Evolutionary conservation across 1,284 basidiomycete genomes (phyloP).

Genomic region (Austroboletus niveus): DNA sequence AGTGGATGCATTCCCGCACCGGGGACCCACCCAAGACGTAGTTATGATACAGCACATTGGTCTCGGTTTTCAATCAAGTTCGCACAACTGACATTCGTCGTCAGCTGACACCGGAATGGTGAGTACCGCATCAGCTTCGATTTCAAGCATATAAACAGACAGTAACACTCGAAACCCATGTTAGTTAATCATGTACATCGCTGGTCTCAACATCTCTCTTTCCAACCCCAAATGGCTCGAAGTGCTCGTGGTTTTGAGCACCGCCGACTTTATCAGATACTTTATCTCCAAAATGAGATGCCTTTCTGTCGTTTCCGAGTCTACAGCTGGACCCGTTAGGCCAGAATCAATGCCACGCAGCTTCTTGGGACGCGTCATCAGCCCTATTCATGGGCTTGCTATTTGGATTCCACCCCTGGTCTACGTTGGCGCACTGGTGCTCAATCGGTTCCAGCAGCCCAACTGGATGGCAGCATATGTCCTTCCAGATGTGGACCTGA

Average conservation of each 20-base stretch:
- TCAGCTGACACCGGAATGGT: neutral
- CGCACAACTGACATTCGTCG: neutral
- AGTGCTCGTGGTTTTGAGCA: conserved; percentile 19
- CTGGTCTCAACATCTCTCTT: conserved; percentile 13
- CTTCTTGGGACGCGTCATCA: conserved; percentile 21
- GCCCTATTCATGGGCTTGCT: conserved; percentile 24
- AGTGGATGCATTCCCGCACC: too few relatives aligned
- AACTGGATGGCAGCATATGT: conserved; percentile 26
- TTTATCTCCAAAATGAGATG: neutral
- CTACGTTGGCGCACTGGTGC: conserved; percentile 18
- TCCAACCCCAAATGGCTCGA: conserved; percentile 23
- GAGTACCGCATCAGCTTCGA: conserved; percentile 5
- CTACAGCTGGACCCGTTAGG: conserved; percentile 21
- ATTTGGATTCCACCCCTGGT: conserved; percentile 14
- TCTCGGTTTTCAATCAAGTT: too few relatives aligned
- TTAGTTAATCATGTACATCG: conserved; percentile 17
- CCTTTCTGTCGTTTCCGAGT: conserved; percentile 6
- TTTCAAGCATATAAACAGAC: neutral
- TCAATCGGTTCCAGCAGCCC: conserved; percentile 26
- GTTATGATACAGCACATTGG: too few relatives aligned
- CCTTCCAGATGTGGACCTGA: conserved; percentile 9
- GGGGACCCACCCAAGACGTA: too few relatives aligned
- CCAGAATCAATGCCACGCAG: conserved; percentile 17
- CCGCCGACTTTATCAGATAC: conserved; percentile 5
- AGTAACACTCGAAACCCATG: neutral